A percentile compares a stretch with the other conserved stretches of the same genome.
phyloP scores from a whole-genome alignment of 1,284 basidiomycete species.

The Dichomitus squalens region DNA sequence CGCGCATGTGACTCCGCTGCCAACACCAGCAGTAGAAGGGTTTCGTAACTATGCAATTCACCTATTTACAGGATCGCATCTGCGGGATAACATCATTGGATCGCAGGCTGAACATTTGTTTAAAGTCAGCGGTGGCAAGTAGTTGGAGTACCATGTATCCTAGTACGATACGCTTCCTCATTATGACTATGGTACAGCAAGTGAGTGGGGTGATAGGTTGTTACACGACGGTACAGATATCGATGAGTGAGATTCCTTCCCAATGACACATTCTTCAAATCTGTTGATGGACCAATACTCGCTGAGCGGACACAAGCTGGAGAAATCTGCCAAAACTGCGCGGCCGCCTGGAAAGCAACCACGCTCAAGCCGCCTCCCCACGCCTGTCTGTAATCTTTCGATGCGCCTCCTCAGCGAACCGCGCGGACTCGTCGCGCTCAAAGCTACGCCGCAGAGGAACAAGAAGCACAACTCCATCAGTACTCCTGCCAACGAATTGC shows the following conservation, averaged over 20 bases:
- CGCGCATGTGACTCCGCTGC: conserved; percentile 4
- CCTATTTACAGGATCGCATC: neutral
- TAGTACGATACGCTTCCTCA: conserved; percentile 6
- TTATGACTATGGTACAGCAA: neutral
- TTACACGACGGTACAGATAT: neutral
- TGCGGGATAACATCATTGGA: neutral
- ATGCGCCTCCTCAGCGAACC: conserved; percentile 50
- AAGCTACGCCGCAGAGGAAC: conserved; percentile 51
- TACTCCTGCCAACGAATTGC: neutral
- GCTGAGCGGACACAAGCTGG: too few species aligned
- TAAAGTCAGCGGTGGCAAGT: too few species aligned
- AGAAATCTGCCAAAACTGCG: too few species aligned
- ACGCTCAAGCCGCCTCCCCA: neutral
- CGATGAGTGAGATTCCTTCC: too few species aligned
- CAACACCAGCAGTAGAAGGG: too few species aligned
- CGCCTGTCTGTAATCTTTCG: conserved; percentile 12
- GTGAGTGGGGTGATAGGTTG: neutral
- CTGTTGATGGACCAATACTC: too few species aligned
- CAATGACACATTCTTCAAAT: too few species aligned
- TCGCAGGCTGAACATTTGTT: neutral
- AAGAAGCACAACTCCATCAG: neutral
- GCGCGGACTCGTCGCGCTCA: conserved; percentile 71
- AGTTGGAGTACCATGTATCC: neutral
- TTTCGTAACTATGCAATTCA: neutral
- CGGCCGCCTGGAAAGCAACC: neutral